phyloP scores from a whole-genome alignment of 352 stramenopile species.

The Halophytophthora polymorphica region DNA sequence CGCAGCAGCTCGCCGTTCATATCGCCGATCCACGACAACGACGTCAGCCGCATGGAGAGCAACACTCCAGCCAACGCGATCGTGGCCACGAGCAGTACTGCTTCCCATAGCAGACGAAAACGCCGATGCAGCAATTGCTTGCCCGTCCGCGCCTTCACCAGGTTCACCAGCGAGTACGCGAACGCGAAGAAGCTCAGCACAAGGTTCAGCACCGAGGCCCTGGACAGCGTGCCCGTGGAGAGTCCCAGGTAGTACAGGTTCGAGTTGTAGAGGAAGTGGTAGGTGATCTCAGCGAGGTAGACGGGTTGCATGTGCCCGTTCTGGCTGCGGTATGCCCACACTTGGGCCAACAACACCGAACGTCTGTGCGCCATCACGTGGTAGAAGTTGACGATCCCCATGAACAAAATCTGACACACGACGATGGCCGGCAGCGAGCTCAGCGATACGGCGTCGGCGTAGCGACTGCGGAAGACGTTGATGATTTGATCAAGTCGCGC shows the following conservation, averaged over 20 bases:
- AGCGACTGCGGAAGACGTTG: constrained; percentile 24
- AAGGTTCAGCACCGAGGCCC: constrained; percentile 19
- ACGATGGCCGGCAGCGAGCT: constrained; percentile 17
- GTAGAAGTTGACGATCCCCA: constrained; percentile 23
- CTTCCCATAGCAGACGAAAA: constrained; percentile 23
- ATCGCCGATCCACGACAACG: constrained; percentile 11
- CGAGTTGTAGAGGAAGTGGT: constrained; percentile 25
- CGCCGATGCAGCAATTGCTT: constrained; percentile 16
- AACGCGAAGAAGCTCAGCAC: constrained; percentile 19
- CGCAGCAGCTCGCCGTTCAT: constrained; percentile 22
- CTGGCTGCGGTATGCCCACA: constrained; percentile 24
- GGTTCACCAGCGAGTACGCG: constrained; percentile 17
- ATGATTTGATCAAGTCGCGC: constrained; percentile 18
- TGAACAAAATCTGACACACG: constrained; percentile 18
- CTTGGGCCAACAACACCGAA: constrained; percentile 17
- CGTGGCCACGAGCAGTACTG: constrained; percentile 2
- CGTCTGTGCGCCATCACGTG: constrained; percentile 23
- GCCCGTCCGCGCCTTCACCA: constrained; percentile 18
- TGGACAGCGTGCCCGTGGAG: constrained; percentile 11
- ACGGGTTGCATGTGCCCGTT: constrained; percentile 25
- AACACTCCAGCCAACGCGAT: constrained; percentile 8
- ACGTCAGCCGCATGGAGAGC: constrained; percentile 8
- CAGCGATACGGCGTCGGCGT: constrained; percentile 16
- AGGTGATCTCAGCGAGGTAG: constrained; percentile 24
- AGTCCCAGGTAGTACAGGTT: constrained; percentile 28